A percentile compares a stretch with the other conserved stretches of the same genome.
Conservation (phyloP, 495 filamentous ascomycete genomes). For the Bacidia rubella region DNA sequence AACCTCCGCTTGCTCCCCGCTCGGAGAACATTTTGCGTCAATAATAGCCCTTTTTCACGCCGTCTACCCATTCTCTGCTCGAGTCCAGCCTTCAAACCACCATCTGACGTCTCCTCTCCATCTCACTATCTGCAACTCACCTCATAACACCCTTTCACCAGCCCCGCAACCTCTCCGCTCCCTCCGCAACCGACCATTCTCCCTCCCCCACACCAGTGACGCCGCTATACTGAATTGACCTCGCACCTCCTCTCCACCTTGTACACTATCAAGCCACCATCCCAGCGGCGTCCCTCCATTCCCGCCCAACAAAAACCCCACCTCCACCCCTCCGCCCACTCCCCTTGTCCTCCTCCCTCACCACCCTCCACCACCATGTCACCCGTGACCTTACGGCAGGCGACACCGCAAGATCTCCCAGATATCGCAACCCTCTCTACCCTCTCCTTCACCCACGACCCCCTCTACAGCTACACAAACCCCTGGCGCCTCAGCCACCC, state of each 20-base stretch:
- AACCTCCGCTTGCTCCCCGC: too few species aligned
- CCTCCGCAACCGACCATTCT: background rate
- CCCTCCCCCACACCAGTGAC: background rate
- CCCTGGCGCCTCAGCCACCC: background rate
- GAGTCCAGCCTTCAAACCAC: too few species aligned
- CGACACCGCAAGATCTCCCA: slow-evolving; percentile 3
- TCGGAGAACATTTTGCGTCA: too few species aligned
- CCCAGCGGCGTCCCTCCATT: background rate
- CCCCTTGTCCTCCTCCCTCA: background rate
- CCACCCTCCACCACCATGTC: background rate
- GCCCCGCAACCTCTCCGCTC: background rate
- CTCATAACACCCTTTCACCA: too few species aligned
- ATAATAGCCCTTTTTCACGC: too few species aligned
- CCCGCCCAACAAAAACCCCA: too few species aligned
- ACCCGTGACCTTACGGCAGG: background rate
- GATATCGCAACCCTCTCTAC: slow-evolving; percentile 2
- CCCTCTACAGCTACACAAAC: slow-evolving; percentile 7
- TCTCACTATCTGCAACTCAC: too few species aligned
- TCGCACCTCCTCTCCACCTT: background rate
- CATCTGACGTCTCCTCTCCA: too few species aligned
- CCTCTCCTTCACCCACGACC: background rate
- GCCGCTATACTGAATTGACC: background rate
- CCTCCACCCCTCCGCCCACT: background rate
- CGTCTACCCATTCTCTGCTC: too few species aligned
- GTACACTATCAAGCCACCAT: too few species aligned